These are phyloP conservation scores for Trichoderma citrinoviride DNA, from an alignment of 2,329 filamentous ascomycete genomes.

Conservation along the genomic window DNA sequence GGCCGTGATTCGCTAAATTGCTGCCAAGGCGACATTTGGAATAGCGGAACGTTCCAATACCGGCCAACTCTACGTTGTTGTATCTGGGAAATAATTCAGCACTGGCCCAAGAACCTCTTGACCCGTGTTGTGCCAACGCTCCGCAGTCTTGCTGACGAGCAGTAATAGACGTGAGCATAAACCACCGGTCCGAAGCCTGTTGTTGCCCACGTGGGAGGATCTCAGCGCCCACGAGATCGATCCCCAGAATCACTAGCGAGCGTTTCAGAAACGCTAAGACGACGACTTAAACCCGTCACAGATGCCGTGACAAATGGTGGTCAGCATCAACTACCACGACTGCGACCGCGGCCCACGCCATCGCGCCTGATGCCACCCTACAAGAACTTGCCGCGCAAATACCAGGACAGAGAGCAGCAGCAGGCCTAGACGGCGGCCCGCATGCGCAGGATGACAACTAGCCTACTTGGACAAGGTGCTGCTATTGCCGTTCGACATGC, in stretches of 20 bases:
- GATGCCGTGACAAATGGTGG: conserved; percentile 7
- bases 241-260: not conserved
- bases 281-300: not conserved
- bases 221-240: not conserved
- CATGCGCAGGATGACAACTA: not conserved
- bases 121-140: not conserved
- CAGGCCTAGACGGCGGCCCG: not conserved
- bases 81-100: not conserved
- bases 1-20: not conserved
- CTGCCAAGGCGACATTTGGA: not conserved
- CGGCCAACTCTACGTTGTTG: not conserved
- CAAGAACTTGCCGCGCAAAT: not conserved
- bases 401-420: not conserved
- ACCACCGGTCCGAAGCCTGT: not conserved
- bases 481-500: not conserved
- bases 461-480: not conserved
- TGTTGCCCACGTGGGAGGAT: conserved; percentile 11
- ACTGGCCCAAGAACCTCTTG: not conserved
- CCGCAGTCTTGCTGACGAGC: not conserved
- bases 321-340: not conserved
- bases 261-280: conserved; percentile 12
- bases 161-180: too few species aligned
- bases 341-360: not conserved
- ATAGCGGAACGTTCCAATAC: not conserved
- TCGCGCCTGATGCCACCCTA: not conserved